Conservation (phyloP, 495 filamentous ascomycete genomes). For the Aspergillus nidulans region DNA sequence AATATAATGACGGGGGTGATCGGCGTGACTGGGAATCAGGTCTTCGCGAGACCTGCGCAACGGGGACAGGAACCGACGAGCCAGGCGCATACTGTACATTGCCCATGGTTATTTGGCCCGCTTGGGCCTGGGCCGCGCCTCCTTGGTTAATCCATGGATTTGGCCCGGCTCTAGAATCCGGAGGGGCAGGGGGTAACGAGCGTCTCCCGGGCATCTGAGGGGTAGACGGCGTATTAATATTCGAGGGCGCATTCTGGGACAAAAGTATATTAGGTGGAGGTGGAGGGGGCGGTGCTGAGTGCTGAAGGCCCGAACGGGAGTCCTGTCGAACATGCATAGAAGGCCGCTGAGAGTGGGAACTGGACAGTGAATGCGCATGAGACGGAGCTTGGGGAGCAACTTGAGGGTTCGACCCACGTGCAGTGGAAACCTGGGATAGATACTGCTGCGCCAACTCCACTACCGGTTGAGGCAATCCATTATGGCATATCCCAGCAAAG, state of each 20-base stretch:
- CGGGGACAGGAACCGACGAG: slow-evolving; percentile 22
- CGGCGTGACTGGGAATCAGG: slow-evolving; percentile 49
- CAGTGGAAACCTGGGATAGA: slow-evolving; percentile 29
- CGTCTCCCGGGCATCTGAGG: slow-evolving; percentile 24
- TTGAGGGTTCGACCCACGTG: slow-evolving; percentile 39
- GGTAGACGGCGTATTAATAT: slow-evolving; percentile 14
- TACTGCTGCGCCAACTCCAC: slow-evolving; percentile 75
- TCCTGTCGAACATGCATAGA: slow-evolving; percentile 15
- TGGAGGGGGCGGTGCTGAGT: slow-evolving; percentile 18
- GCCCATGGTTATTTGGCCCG: slow-evolving; percentile 36
- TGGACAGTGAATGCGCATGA: slow-evolving; percentile 1
- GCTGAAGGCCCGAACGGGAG: slow-evolving; percentile 31
- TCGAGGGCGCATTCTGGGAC: slow-evolving; percentile 1
- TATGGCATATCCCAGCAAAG: slow-evolving; percentile 75
- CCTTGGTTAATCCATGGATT: slow-evolving; percentile 53
- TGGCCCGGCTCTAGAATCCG: slow-evolving; percentile 29
- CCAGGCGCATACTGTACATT: slow-evolving; percentile 26
- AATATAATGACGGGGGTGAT: slow-evolving; percentile 71
- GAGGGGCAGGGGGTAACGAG: slow-evolving; percentile 14
- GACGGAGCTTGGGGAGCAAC: slow-evolving; percentile 33
- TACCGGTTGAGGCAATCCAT: slow-evolving; percentile 54
- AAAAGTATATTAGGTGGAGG: slow-evolving; percentile 13
- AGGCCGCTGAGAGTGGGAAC: slow-evolving; percentile 12
- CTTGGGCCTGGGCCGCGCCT: slow-evolving; percentile 51
- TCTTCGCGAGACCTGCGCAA: slow-evolving; percentile 43